Evolutionary conservation across 179 eudicot genomes (phyloP).

Genomic region (Camellia oleifera): DNA sequence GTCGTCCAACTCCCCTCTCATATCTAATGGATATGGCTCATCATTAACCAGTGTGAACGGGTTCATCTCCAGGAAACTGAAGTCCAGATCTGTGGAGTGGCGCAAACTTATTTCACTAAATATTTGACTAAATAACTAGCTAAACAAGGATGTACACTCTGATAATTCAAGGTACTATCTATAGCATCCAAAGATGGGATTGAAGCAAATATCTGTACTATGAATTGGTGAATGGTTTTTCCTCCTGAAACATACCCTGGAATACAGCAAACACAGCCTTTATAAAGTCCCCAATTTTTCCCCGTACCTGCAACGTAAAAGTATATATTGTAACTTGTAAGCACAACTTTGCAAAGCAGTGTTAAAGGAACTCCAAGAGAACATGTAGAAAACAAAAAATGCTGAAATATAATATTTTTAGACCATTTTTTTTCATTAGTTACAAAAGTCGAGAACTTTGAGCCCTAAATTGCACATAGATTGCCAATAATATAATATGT

Average conservation of each 20-base stretch:
- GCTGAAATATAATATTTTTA: background rate
- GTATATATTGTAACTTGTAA: background rate
- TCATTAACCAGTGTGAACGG: constrained; percentile 67
- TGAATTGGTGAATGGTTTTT: background rate
- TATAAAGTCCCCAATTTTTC: background rate
- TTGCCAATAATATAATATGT: background rate
- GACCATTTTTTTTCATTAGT: too few species aligned
- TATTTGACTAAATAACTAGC: background rate
- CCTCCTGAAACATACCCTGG: constrained; percentile 38
- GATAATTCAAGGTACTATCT: background rate
- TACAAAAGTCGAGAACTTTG: background rate
- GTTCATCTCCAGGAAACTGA: constrained; percentile 68
- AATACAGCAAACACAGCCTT: constrained; percentile 42
- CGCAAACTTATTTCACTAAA: background rate
- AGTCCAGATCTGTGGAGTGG: constrained; percentile 46
- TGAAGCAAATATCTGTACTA: background rate
- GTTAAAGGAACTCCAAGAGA: background rate
- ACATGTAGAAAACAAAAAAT: background rate
- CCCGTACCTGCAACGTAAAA: background rate
- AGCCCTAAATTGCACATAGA: background rate
- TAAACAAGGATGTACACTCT: background rate
- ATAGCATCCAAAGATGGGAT: background rate
- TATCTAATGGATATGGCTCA: constrained; percentile 64
- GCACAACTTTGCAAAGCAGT: background rate
- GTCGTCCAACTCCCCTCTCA: constrained; percentile 74